phyloP scores from a whole-genome alignment of 2,329 filamentous ascomycete genomes.

The Neofusicoccum ribis region DNA sequence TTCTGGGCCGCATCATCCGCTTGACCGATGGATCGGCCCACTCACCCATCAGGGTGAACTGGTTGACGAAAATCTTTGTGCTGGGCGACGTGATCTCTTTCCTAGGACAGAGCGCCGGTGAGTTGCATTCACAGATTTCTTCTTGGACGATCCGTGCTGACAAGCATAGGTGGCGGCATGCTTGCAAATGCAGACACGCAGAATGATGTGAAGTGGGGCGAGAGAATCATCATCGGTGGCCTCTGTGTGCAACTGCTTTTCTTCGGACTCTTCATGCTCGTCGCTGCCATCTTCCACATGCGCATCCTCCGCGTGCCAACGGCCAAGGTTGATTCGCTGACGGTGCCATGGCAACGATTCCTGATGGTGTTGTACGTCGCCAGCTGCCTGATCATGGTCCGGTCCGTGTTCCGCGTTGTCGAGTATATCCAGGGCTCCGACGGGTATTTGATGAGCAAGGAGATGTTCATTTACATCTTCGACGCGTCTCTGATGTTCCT shows the following conservation, averaged over 20 bases:
- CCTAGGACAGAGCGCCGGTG: constrained; percentile 37
- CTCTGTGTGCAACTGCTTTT: constrained; percentile 54
- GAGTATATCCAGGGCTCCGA: constrained; percentile 50
- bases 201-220: constrained; percentile 27
- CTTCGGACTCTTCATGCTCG: constrained; percentile 52
- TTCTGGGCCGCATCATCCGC: constrained; percentile 42
- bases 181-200: background rate
- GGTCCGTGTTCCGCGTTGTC: constrained; percentile 50
- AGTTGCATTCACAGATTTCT: background rate
- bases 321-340: background rate
- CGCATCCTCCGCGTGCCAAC: constrained; percentile 27
- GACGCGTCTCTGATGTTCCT: constrained; percentile 49
- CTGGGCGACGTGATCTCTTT: constrained; percentile 44
- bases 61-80: constrained; percentile 46
- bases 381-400: constrained; percentile 50
- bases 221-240: constrained; percentile 50
- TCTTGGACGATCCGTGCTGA: background rate
- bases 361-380: constrained; percentile 47
- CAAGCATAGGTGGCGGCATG: constrained; percentile 10
- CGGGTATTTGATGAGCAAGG: constrained; percentile 48
- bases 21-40: constrained; percentile 35
- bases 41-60: constrained; percentile 36
- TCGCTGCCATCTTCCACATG: constrained; percentile 31
- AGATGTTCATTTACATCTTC: constrained; percentile 50
- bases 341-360: constrained; percentile 30